phyloP scores from a whole-genome alignment of 108 stramenopile genomes.

The Cyclostephanos tholiformis region DNA sequence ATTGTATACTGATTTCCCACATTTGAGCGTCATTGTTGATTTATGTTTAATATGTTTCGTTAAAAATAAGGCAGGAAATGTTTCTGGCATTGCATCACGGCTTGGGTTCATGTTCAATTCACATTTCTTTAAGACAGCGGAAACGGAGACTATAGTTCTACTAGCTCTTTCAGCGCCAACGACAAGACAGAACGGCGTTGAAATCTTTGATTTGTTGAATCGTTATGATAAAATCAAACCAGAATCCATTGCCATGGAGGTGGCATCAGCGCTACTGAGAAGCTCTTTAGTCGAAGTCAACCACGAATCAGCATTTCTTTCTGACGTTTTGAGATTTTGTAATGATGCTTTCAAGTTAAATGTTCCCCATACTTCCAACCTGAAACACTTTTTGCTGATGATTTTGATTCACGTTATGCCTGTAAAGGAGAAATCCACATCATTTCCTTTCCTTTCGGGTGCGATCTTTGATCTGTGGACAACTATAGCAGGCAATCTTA shows the following conservation, averaged over 20 bases:
- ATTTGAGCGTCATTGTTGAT: constrained; percentile 1
- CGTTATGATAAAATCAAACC: neutral
- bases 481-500: constrained; percentile 15
- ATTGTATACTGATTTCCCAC: neutral
- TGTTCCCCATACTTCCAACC: neutral
- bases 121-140: neutral
- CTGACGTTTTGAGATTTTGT: constrained; percentile 20
- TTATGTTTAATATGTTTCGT: neutral
- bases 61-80: constrained; percentile 3
- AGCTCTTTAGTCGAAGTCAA: neutral
- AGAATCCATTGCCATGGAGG: neutral
- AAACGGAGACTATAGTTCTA: constrained; percentile 21
- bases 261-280: constrained; percentile 14
- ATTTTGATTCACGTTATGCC: constrained; percentile 16
- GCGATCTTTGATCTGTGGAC: constrained; percentile 40
- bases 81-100: constrained; percentile 3
- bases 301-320: neutral
- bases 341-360: constrained; percentile 8
- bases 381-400: constrained; percentile 34
- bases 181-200: constrained; percentile 3
- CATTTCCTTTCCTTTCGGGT: constrained; percentile 4
- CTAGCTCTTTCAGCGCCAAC: constrained; percentile 10
- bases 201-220: neutral
- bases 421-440: neutral
- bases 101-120: constrained; percentile 12